Conservation (phyloP, 225 moss, liverwort and hornwort genomes). For the Straminergon stramineum region DNA sequence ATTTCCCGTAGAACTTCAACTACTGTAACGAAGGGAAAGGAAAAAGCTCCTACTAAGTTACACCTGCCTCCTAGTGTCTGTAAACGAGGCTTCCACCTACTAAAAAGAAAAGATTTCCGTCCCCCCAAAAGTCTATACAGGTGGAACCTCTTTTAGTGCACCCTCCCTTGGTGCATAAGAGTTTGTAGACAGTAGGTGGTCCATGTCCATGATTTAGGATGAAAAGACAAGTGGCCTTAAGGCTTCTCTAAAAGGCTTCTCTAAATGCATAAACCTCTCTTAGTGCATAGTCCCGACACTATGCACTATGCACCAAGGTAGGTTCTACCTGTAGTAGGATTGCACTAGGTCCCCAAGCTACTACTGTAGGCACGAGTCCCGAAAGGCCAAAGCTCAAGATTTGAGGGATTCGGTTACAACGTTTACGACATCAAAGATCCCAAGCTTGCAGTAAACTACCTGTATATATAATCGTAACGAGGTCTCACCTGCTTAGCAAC, state of each 20-base stretch:
- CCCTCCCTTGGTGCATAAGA: no score
- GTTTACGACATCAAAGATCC: not conserved
- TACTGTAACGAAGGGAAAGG: not conserved
- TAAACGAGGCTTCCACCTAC: not conserved
- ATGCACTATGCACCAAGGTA: no score
- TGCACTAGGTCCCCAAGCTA: not conserved
- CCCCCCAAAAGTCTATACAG: not conserved
- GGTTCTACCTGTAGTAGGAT: no score
- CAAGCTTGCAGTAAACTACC: not conserved
- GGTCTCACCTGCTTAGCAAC: slow-evolving; percentile 41
- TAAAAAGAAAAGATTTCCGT: not conserved
- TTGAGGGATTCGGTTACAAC: not conserved
- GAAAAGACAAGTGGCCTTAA: no score
- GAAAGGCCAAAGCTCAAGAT: not conserved
- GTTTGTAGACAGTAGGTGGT: no score
- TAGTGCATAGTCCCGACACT: no score
- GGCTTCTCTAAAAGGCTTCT: no score
- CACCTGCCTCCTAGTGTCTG: not conserved
- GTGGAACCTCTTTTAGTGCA: no score
- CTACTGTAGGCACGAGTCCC: not conserved
- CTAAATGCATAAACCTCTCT: no score
- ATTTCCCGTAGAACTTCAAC: no score
- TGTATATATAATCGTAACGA: not conserved
- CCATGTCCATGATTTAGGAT: no score
- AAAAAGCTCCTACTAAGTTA: not conserved